Evolutionary conservation across 176 grass and related monocot species (phyloP).

Genomic region (Hyparrhenia diplandra): DNA sequence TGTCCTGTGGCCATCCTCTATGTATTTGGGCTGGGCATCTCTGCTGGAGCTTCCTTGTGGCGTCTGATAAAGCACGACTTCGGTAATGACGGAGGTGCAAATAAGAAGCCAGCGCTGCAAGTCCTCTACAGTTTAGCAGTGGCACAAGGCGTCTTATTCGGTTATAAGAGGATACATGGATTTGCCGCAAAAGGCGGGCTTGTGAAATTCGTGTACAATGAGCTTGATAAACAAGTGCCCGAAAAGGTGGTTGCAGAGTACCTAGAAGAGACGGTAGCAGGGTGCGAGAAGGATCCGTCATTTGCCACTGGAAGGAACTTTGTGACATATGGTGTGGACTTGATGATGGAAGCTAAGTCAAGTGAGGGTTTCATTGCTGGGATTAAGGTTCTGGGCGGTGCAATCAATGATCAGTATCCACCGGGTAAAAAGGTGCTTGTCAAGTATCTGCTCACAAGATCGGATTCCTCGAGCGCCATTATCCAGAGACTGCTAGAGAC

Average conservation of each 20-base stretch:
- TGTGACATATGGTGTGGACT: not conserved
- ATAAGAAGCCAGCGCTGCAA: not conserved
- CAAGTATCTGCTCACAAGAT: not conserved
- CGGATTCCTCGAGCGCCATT: not conserved
- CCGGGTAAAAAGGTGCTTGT: not conserved
- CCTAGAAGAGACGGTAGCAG: not conserved
- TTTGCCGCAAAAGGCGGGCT: not conserved
- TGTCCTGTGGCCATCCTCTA: not conserved
- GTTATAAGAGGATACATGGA: not conserved
- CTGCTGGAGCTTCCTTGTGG: too few relatives aligned
- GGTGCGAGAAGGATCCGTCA: not conserved
- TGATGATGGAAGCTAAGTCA: not conserved
- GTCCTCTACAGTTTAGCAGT: not conserved
- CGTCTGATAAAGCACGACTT: too few relatives aligned
- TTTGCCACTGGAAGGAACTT: not conserved
- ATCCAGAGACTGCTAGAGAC: not conserved
- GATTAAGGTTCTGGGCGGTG: not conserved
- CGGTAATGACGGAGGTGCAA: too few relatives aligned
- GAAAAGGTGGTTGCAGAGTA: not conserved
- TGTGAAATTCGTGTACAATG: not conserved
- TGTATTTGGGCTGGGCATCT: too few relatives aligned
- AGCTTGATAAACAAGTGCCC: fast-evolving
- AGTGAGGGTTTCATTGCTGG: not conserved
- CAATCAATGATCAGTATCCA: fast-evolving
- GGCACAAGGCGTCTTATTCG: not conserved